Percentiles rank a stretch among this genome's conserved stretches.
Conservation (phyloP, 2,329 filamentous ascomycete species). For the Diaporthe humulicola region DNA sequence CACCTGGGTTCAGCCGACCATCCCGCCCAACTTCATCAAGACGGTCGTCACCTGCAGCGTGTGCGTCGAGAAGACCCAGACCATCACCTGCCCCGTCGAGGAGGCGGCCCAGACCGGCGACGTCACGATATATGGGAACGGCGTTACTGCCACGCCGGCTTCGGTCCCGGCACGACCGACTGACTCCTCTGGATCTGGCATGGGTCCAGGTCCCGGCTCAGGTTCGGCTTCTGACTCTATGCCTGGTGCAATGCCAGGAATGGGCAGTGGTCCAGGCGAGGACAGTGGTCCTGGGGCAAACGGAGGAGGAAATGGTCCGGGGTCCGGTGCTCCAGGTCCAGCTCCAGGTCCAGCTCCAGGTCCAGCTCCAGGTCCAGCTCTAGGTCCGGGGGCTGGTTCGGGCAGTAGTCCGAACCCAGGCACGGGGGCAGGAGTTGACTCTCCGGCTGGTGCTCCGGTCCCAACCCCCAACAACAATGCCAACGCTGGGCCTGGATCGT, state of each 20-base stretch:
- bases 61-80: conserved; percentile 49
- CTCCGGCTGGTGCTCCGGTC: not conserved
- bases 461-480: not conserved
- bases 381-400: not conserved
- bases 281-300: not conserved
- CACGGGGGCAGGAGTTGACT: not conserved
- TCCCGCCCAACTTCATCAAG: conserved; percentile 55
- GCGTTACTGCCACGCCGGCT: conserved; percentile 50
- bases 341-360: not conserved
- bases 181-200: not conserved
- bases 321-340: not conserved
- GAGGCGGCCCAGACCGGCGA: conserved; percentile 48
- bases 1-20: conserved; percentile 46
- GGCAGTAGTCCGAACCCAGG: not conserved
- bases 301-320: not conserved
- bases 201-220: not conserved
- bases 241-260: not conserved
- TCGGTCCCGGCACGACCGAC: conserved; percentile 26
- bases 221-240: not conserved
- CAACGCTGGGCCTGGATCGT: not conserved
- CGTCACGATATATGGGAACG: conserved; percentile 51
- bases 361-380: not conserved
- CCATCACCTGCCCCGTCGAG: conserved; percentile 54
- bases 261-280: not conserved
- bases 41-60: conserved; percentile 52